These are phyloP conservation scores for Stygiomarasmius scandens DNA, from an alignment of 1,284 basidiomycete species.

Conservation along the genomic window DNA sequence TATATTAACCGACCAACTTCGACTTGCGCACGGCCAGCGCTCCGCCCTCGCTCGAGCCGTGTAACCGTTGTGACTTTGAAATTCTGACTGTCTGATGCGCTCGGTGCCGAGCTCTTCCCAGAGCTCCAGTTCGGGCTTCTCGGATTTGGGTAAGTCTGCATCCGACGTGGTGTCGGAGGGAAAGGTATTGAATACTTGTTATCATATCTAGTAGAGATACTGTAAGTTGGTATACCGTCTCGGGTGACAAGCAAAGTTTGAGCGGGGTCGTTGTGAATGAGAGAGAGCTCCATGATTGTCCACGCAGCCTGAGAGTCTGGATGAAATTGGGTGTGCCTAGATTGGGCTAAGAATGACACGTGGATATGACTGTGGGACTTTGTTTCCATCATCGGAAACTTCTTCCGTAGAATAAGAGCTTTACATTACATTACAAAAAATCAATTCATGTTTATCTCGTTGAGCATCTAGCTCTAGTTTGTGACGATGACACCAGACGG, in stretches of 20 bases:
- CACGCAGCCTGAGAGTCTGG: too few relatives aligned
- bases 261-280: slow-evolving; percentile 40
- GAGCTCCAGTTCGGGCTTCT: neutral
- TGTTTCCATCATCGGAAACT: too few relatives aligned
- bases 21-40: neutral
- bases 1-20: neutral
- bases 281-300: slow-evolving; percentile 30
- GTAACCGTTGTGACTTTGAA: neutral
- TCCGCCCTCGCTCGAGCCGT: neutral
- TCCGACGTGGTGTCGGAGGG: neutral
- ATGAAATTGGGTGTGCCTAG: too few relatives aligned
- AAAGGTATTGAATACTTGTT: neutral
- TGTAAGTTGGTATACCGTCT: slow-evolving; percentile 34
- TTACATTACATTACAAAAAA: too few relatives aligned
- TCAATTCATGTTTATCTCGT: too few relatives aligned
- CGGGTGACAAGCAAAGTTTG: slow-evolving; percentile 33
- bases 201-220: slow-evolving; percentile 26
- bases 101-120: neutral
- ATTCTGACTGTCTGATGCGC: neutral
- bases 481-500: too few relatives aligned
- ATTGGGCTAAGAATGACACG: too few relatives aligned
- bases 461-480: too few relatives aligned
- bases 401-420: too few relatives aligned
- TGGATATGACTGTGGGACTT: too few relatives aligned
- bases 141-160: neutral